Evolutionary conservation across 176 grass and related monocot species (phyloP), one percentile per base, ranked within the genome.

Genomic region (Miscanthus lutarioriparius): DNA sequence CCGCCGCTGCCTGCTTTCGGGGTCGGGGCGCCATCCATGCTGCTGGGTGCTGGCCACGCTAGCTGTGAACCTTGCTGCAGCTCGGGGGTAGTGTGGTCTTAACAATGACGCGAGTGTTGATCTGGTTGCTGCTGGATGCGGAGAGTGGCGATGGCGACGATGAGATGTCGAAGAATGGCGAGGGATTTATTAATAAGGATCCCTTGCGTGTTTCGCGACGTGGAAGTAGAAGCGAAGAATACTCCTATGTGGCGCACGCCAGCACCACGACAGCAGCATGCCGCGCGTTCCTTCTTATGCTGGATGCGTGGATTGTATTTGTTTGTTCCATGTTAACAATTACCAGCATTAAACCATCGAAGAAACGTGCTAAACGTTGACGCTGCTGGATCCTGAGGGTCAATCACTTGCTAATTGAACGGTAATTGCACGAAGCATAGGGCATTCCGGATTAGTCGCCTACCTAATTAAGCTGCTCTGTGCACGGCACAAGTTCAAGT

Each of bases 41-140:
- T 86, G 59, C 23, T 49, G 15, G 15, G 11, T 86, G 58, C n/a
- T 58, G 53, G 53, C 19, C 40, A 75, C 20, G 76, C 27, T n/a
- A n/a, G n/a, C n/a, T 26, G 27, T 49, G 64, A 36, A 19, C 49
- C 49, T 41, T 20, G 33, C 6, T 2, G 44, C 74, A 43, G 8
- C 4, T 77, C 10, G 6, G 5, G 49, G n/a, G 22, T 67, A n/a
- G 43, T 0, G 53, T 38, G 6, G 4, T 8, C 51, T n/a, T 14
- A 63, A 1, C 44, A 84, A 67, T 84, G 82, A 6, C 8, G 72
- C 1, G 6, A 1, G 30, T 13, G 40, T 27, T 43, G 6, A 28
- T 23, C 14, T 25, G 10, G 37, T 71, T 70, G 67, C 20, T 22
- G 10, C 19, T 70, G 38, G 38, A 6, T 47, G 40, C 41, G 14